These are phyloP conservation scores for Kwoniella heveanensis DNA, from an alignment of 768 basidiomycete species.

Conservation along the genomic window DNA sequence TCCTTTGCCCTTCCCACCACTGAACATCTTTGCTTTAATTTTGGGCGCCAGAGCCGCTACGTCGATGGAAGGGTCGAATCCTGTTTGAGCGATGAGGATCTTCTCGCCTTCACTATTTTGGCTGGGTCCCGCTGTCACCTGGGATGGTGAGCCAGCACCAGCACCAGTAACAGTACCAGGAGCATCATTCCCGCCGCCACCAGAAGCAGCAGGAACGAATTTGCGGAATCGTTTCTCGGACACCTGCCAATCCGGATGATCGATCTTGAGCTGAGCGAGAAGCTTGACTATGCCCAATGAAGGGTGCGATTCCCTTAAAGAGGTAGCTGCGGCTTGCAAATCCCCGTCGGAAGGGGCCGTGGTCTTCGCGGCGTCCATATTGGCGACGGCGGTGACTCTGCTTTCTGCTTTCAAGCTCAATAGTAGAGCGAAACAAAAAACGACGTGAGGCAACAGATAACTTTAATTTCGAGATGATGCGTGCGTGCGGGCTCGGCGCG, in stretches of 20 bases:
- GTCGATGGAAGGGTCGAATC: conserved; percentile 67
- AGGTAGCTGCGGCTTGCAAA: conserved; percentile 63
- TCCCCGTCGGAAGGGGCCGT: conserved; percentile 65
- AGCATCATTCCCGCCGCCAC: conserved; percentile 36
- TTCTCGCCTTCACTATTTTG: conserved; percentile 8
- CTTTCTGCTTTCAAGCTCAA: no score
- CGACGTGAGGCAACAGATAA: background rate
- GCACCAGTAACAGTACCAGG: no score
- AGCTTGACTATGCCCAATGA: conserved; percentile 72
- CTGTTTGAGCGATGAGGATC: conserved; percentile 62
- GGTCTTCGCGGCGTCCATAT: background rate
- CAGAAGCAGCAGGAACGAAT: conserved; percentile 56
- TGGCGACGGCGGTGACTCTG: background rate
- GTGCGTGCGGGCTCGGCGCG: background rate
- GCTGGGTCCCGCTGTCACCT: background rate
- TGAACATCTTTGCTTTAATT: conserved; percentile 69
- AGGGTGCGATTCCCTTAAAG: conserved; percentile 65
- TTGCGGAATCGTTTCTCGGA: conserved; percentile 82
- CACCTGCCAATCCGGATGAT: conserved; percentile 71
- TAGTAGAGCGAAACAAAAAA: background rate
- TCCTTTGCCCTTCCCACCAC: conserved; percentile 76
- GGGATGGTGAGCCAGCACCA: conserved; percentile 60
- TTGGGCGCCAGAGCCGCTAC: conserved; percentile 66
- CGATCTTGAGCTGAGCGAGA: conserved; percentile 65
- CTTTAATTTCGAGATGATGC: background rate